These are phyloP conservation scores for Physcomitrellopsis africana DNA, from an alignment of 225 moss, liverwort and hornwort genomes.

Conservation along the genomic window DNA sequence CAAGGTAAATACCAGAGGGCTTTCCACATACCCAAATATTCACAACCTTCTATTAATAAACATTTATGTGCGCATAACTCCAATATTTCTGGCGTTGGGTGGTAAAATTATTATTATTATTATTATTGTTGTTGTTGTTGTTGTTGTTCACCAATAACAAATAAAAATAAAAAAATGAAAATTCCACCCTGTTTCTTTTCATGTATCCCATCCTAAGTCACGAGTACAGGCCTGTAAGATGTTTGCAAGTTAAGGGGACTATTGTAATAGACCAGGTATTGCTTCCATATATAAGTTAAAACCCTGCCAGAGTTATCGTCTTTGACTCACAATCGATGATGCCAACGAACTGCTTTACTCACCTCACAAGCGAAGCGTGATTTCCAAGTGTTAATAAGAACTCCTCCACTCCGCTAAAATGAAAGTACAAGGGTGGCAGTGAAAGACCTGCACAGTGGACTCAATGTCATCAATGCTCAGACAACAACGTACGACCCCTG, in stretches of 20 bases:
- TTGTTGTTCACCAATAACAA: too few relatives aligned
- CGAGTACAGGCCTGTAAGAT: too few relatives aligned
- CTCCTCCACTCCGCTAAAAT: constrained; percentile 78
- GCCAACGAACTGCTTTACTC: constrained; percentile 22
- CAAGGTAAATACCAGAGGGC: neutral
- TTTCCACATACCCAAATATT: neutral
- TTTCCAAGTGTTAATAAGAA: constrained; percentile 66
- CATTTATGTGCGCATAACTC: too few relatives aligned
- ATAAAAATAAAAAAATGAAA: too few relatives aligned
- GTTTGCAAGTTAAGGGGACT: neutral
- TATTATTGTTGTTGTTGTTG: too few relatives aligned
- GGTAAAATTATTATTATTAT: too few relatives aligned
- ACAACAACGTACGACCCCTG: constrained; percentile 1
- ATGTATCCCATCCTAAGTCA: too few relatives aligned
- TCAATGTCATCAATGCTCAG: neutral
- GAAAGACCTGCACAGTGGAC: constrained; percentile 66
- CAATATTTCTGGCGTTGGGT: too few relatives aligned
- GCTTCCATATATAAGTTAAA: neutral
- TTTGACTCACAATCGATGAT: neutral
- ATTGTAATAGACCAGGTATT: constrained; percentile 6
- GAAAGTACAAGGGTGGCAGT: constrained; percentile 84
- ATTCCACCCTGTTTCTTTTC: too few relatives aligned
- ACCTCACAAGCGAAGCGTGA: constrained; percentile 81
- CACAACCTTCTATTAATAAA: too few relatives aligned
- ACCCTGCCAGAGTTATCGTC: neutral